Evolutionary conservation across 495 filamentous ascomycete species (phyloP).

Genomic region (Neurospora sp.): DNA sequence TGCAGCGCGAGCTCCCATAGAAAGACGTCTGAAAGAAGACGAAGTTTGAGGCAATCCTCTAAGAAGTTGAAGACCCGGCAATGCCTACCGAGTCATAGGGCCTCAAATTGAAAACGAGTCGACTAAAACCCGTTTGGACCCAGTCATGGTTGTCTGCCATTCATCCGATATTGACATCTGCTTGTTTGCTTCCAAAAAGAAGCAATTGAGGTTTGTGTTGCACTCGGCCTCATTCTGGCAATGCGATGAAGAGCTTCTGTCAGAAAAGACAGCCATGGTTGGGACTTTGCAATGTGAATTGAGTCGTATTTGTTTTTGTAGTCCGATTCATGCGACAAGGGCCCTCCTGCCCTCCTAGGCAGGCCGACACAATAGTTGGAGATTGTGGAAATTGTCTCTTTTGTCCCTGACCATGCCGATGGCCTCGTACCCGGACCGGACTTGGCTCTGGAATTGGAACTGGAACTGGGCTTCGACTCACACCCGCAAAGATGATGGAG

Average conservation of each 20-base stretch:
- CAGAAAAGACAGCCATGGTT: background rate
- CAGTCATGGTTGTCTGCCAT: background rate
- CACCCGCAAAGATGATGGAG: background rate
- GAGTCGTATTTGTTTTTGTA: background rate
- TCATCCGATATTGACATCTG: background rate
- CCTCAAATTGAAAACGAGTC: background rate
- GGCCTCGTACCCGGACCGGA: background rate
- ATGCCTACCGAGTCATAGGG: background rate
- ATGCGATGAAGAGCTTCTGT: background rate
- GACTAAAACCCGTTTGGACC: background rate
- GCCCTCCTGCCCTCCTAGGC: background rate
- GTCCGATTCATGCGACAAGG: background rate
- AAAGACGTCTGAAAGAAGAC: background rate
- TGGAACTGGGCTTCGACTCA: background rate
- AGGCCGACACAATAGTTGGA: background rate
- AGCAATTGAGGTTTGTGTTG: background rate
- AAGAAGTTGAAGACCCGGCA: background rate
- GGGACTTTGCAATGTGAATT: background rate
- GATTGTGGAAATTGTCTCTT: background rate
- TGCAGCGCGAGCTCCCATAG: background rate
- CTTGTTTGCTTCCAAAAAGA: background rate
- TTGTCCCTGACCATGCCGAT: background rate
- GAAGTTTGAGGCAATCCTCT: background rate
- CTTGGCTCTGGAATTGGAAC: background rate
- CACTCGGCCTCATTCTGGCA: background rate